Conservation (phyloP, 2,329 filamentous ascomycete species). For the Botrytis galanthina region DNA sequence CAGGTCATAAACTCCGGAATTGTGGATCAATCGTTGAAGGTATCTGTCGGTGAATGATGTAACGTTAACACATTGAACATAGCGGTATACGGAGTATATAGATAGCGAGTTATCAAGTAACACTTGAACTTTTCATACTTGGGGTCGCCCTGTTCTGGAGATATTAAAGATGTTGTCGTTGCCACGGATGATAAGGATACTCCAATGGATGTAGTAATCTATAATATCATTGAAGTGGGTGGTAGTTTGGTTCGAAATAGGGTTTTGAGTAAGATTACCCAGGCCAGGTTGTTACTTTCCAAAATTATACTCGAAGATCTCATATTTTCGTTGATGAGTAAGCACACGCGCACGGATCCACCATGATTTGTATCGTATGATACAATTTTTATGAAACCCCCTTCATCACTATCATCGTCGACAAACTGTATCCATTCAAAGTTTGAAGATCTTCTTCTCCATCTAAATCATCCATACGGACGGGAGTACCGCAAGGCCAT, state of each 20-base stretch:
- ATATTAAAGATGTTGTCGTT: not conserved
- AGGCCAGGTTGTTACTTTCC: not conserved
- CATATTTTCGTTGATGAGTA: not conserved
- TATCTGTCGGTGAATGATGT: constrained; percentile 4
- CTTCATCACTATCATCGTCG: not conserved
- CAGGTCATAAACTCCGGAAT: not conserved
- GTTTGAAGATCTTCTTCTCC: not conserved
- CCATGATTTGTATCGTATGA: not conserved
- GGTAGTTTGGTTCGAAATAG: not conserved
- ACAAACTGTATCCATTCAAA: not conserved
- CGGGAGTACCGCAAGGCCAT: too few relatives aligned
- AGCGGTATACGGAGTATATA: not conserved
- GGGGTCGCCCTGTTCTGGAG: not conserved
- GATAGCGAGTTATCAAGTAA: not conserved
- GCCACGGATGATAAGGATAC: not conserved
- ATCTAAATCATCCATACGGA: not conserved
- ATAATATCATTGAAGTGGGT: not conserved
- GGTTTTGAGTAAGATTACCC: not conserved
- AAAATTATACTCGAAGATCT: not conserved
- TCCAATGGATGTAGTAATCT: not conserved
- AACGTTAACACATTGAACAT: not conserved
- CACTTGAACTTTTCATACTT: not conserved
- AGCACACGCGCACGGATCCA: not conserved
- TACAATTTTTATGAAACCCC: not conserved
- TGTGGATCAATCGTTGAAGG: not conserved